Evolutionary conservation across 1,284 basidiomycete genomes (phyloP).

Genomic region (Cryptococcus amylolentus): DNA sequence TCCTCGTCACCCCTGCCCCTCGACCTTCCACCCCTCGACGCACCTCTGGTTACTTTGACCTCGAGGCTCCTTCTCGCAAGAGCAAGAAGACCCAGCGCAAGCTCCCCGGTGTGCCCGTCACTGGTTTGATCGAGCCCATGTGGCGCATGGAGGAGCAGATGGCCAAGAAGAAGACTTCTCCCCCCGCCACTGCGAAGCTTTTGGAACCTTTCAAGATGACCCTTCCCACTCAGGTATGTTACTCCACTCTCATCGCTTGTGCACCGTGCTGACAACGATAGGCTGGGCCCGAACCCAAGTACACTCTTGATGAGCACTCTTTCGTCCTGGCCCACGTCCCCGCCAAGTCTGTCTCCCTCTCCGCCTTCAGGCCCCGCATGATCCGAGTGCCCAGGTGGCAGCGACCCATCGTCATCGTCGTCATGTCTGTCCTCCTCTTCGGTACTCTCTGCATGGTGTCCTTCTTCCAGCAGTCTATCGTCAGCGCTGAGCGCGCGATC

Average conservation of each 20-base stretch:
- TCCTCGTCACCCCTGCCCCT: constrained; percentile 12
- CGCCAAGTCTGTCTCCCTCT: constrained; percentile 14
- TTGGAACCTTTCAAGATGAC: constrained; percentile 20
- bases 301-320: constrained; percentile 18
- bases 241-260: background rate
- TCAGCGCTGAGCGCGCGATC: constrained; percentile 13
- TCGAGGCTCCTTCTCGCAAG: constrained; percentile 6
- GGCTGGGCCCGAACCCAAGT: constrained; percentile 8
- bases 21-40: constrained; percentile 5
- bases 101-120: constrained; percentile 15
- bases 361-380: constrained; percentile 18
- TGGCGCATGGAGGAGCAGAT: constrained; percentile 17
- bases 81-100: constrained; percentile 8
- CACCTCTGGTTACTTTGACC: constrained; percentile 13
- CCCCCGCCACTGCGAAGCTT: background rate
- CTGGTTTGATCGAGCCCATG: constrained; percentile 22
- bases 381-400: constrained; percentile 22
- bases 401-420: constrained; percentile 21
- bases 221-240: constrained; percentile 12
- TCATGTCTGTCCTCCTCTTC: constrained; percentile 26
- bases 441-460: constrained; percentile 23
- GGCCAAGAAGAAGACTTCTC: background rate
- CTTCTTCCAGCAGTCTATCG: constrained; percentile 17
- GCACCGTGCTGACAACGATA: background rate
- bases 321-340: constrained; percentile 24